Conservation (phyloP, 768 basidiomycete genomes). For the Russula sp. region DNA sequence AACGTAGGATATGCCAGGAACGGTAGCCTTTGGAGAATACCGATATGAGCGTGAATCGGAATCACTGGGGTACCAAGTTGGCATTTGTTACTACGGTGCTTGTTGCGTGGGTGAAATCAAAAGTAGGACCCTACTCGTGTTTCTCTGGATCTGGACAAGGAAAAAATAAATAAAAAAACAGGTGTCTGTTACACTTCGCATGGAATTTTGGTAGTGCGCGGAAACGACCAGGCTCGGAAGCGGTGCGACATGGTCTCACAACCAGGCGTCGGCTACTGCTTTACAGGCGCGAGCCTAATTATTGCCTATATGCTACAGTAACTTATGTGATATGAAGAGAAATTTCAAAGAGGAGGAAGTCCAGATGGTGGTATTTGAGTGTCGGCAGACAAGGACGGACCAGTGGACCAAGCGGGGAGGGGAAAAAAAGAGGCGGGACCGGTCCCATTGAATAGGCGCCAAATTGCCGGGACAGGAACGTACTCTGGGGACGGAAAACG, state of each 20-base stretch:
- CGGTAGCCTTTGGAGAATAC: constrained; percentile 17
- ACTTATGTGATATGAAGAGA: neutral
- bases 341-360: constrained; percentile 7
- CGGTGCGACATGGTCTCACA: constrained; percentile 9
- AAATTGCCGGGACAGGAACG: constrained; percentile 21
- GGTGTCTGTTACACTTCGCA: neutral
- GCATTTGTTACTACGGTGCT: constrained; percentile 2
- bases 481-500: constrained; percentile 1
- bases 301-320: neutral
- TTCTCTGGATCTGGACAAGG: neutral
- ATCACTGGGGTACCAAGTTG: constrained; percentile 12
- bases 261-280: neutral
- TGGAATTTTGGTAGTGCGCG: constrained; percentile 2
- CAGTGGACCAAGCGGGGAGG: constrained; percentile 15
- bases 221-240: constrained; percentile 28
- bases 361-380: neutral
- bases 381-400: constrained; percentile 8
- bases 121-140: too few relatives aligned
- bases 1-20: constrained; percentile 17
- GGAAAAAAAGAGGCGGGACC: constrained; percentile 20
- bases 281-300: neutral
- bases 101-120: neutral
- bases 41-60: constrained; percentile 27
- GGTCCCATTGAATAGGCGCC: constrained; percentile 19
- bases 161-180: too few relatives aligned